Evolutionary conservation across 1,284 basidiomycete species (phyloP), one percentile per base, ranked within the genome.

Genomic region (Trichosporon sp.): DNA sequence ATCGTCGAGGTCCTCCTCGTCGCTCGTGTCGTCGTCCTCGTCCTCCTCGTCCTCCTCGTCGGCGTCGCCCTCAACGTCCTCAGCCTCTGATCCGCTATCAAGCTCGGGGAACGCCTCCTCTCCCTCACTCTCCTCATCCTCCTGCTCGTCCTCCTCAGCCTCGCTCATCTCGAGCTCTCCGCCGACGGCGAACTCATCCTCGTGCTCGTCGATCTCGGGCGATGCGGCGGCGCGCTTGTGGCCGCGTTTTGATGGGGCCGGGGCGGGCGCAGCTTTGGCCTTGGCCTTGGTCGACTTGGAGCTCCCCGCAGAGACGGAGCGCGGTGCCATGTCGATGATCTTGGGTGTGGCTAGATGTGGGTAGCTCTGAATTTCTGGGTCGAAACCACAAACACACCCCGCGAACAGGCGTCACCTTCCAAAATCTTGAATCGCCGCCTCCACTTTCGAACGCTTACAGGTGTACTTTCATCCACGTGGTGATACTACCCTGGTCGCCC

Each of bases 51-150:
- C n/a, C n/a, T 2, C 26, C 26, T 26, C 26, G 26, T 61, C 71
- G 26, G 56, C 68, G 26, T 80, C 80, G 54, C 87, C 86, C 66
- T 89, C 87, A 14, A 72, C 76, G n/a, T 81, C 78, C 32, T 81
- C 83, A 1, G 77, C 79, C 64, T 82, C 84, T 32, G 81, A 82
- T 3, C 81, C 83, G 12, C 81, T 74, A 71, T 86, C 84, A 64
- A 87, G 81, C 75, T 87, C 86, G 0, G 86, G 86, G 69, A 87
- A 86, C 11, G 75, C 81, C 6, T 85, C 86, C 37, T 81, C 83
- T 19, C 76, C 78, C 14, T 77, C 79, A 3, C 73, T 78, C 4
- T 71, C 77, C 1, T 74, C 74, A 10, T 75, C 77, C 38, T 75
- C 81, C 21, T 75, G 76, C 32, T 76, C 78, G 4, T 74, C 78